Evolutionary conservation across 1,139 yeast genomes (phyloP), one percentile per base, ranked within the genome.

Genomic region (Yamadazyma trypodendri): DNA sequence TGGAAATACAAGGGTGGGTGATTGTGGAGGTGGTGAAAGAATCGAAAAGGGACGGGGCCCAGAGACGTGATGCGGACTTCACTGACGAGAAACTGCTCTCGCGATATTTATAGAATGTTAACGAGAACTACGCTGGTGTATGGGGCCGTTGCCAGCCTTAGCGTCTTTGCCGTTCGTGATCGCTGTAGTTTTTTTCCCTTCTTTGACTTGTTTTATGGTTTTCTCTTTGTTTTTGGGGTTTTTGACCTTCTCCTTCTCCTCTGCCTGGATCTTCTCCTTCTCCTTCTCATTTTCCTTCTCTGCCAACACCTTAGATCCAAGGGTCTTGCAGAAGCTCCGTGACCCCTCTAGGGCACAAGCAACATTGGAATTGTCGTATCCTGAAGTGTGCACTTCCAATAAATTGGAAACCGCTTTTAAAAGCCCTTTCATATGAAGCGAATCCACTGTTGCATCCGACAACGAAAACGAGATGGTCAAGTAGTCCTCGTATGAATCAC

Each of bases 381-480:
- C 66, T 8, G 15, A 22, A 41, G 38, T 13, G 46, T 31, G n/a
- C 32, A 33, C 58, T 18, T 31, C 28, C 25, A 32, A 12, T 8
- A 5, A n/a, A 10, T 24, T 28, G 34, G 29, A 54, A 62, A 39
- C 32, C n/a, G 28, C 29, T 23, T 38, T 46, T 25, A 66, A 44
- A 2, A 66, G 39, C 0, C 71, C 71, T 38, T 59, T 59, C 7
- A 68, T 48, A 41, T 58, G 58, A 4, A 68, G 47, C n/a, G 55
- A 46, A 35, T 61, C 59, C 23, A 63, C 65, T 1, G 69, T 64
- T 21, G 54, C 52, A 43, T 68, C 75, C 5, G 66, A 53, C 15
- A 64, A 54, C 2, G 72, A 63, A n/a, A 61, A 49, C 17, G 67
- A 43, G 28, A 69, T 41, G 0, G 68, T 58, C 41, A 66, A 29